Conservation (phyloP, 306 rosid species). For the Cicer judaicum region DNA sequence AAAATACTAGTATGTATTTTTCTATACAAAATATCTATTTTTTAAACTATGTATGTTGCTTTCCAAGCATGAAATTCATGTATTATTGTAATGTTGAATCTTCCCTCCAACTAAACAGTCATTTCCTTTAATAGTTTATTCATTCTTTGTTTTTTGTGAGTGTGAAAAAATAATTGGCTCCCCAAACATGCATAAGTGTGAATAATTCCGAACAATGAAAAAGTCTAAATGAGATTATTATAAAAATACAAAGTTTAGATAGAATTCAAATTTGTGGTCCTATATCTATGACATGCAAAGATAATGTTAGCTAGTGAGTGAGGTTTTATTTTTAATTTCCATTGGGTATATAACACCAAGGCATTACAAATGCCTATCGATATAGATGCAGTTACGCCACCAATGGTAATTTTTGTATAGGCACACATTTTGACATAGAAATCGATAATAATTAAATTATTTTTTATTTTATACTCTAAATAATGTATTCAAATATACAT, state of each 20-base stretch:
- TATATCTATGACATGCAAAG: conserved; percentile 23
- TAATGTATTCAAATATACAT: no score
- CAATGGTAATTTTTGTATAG: no score
- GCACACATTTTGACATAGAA: no score
- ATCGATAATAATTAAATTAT: no score
- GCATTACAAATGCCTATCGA: conserved; percentile 31
- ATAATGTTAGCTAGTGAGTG: conserved; percentile 20
- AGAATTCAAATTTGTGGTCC: conserved; percentile 49
- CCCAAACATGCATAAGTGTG: conserved; percentile 38
- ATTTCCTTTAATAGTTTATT: conserved; percentile 36
- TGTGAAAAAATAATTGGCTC: conserved; percentile 25
- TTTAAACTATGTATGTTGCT: conserved; percentile 41
- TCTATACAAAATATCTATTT: neutral
- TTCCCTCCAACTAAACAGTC: conserved; percentile 17
- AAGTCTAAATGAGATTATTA: neutral
- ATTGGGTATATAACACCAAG: conserved; percentile 26
- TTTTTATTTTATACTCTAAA: no score
- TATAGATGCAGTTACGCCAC: conserved; percentile 21
- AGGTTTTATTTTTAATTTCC: neutral
- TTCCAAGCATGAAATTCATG: conserved; percentile 53
- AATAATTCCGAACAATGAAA: conserved; percentile 27
- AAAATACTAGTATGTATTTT: neutral
- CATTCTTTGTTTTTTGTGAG: conserved; percentile 33
- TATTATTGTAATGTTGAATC: conserved; percentile 34
- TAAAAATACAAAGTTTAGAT: conserved; percentile 6